These are phyloP conservation scores for Panicum miliaceum DNA, from an alignment of 176 grass and related monocot species.

Conservation along the genomic window DNA sequence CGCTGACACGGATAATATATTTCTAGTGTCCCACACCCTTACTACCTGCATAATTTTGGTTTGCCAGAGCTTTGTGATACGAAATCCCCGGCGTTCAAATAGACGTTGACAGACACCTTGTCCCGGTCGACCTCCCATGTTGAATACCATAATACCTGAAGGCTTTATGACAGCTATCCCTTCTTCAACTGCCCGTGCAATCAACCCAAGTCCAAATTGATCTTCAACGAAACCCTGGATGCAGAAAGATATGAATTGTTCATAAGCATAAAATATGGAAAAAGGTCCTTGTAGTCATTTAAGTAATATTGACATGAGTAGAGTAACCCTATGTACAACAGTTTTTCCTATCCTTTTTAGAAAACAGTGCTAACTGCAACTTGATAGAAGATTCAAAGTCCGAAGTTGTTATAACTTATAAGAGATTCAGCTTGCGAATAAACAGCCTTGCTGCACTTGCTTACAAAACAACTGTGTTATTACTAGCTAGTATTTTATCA, in stretches of 20 bases:
- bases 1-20: constrained; percentile 20
- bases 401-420: background rate
- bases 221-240: constrained; percentile 93
- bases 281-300: background rate
- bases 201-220: constrained; percentile 95
- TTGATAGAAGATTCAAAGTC: background rate
- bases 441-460: background rate
- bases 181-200: constrained; percentile 98
- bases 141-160: constrained; percentile 92
- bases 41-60: constrained; percentile 98
- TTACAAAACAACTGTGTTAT: background rate
- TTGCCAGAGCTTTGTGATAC: constrained; percentile 95
- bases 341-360: background rate
- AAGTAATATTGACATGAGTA: constrained; percentile 16
- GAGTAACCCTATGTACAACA: background rate
- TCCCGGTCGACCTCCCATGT: constrained; percentile 97
- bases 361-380: background rate
- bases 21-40: background rate
- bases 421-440: background rate
- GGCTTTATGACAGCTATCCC: constrained; percentile 98
- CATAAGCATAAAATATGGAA: constrained; percentile 29
- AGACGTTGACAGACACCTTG: constrained; percentile 92
- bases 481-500: background rate
- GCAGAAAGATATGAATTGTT: constrained; percentile 33
- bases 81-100: constrained; percentile 88